Conservation (phyloP, 352 stramenopile genomes). For the Phytopythium montanum region DNA sequence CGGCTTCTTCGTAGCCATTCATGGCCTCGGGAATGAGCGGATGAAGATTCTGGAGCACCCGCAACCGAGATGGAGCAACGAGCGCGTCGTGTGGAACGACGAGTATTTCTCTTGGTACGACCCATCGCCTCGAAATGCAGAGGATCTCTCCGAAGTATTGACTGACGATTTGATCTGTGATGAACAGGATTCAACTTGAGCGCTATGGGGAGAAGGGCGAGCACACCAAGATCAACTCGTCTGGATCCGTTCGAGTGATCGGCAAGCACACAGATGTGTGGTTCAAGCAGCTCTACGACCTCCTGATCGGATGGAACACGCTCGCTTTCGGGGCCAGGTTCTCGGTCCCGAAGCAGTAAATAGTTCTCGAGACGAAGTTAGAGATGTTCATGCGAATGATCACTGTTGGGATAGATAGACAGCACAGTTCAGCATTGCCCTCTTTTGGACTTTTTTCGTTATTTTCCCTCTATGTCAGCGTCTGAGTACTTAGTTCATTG, state of each 20-base stretch:
- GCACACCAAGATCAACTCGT: background rate
- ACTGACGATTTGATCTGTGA: too few species aligned
- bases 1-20: background rate
- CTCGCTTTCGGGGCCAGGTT: slow-evolving; percentile 1
- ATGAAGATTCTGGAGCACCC: background rate
- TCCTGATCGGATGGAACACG: background rate
- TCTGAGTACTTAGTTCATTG: too few species aligned
- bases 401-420: too few species aligned
- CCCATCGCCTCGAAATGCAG: too few species aligned
- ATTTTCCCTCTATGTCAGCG: too few species aligned
- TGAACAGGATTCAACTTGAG: background rate
- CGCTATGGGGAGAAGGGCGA: background rate
- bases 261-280: background rate
- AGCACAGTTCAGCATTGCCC: too few species aligned
- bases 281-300: background rate
- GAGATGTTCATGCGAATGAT: background rate
- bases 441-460: too few species aligned
- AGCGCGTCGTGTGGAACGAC: slow-evolving; percentile 5
- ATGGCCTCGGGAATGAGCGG: background rate
- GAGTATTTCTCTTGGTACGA: too few species aligned
- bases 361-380: too few species aligned
- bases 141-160: too few species aligned
- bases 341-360: background rate
- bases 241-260: background rate
- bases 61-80: background rate